phyloP scores from a whole-genome alignment of 129 eudicot species.

The Flaveria bidentis region DNA sequence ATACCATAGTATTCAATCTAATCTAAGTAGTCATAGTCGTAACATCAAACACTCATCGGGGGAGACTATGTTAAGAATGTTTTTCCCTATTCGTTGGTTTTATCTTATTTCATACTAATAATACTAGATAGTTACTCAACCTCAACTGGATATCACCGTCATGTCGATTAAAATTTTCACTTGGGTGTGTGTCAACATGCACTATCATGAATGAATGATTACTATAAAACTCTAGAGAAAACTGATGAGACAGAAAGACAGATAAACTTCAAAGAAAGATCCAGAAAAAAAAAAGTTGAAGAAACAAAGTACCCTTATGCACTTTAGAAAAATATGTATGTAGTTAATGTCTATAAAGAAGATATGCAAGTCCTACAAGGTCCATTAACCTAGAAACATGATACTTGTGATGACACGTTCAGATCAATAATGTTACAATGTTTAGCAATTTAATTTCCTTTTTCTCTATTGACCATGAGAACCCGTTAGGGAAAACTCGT shows the following conservation, averaged over 20 bases:
- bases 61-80: constrained; percentile 10
- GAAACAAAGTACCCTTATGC: constrained; percentile 16
- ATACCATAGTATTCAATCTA: background rate
- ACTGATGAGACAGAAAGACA: constrained; percentile 14
- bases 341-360: constrained; percentile 21
- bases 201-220: constrained; percentile 31
- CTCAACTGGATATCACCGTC: constrained; percentile 1
- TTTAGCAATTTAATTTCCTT: background rate
- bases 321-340: background rate
- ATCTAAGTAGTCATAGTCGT: constrained; percentile 3
- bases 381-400: constrained; percentile 17
- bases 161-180: constrained; percentile 18
- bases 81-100: background rate
- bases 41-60: background rate
- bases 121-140: constrained; percentile 10
- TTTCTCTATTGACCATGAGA: background rate
- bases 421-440: background rate
- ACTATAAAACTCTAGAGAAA: constrained; percentile 31
- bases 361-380: constrained; percentile 14
- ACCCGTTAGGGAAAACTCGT: background rate
- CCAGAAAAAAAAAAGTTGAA: constrained; percentile 28
- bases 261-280: constrained; percentile 1
- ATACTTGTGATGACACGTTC: constrained; percentile 15
- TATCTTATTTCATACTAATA: too few species aligned
- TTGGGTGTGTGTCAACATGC: constrained; percentile 26